Conservation (phyloP, 2,329 filamentous ascomycete genomes). For the Penicillium vulpinum region DNA sequence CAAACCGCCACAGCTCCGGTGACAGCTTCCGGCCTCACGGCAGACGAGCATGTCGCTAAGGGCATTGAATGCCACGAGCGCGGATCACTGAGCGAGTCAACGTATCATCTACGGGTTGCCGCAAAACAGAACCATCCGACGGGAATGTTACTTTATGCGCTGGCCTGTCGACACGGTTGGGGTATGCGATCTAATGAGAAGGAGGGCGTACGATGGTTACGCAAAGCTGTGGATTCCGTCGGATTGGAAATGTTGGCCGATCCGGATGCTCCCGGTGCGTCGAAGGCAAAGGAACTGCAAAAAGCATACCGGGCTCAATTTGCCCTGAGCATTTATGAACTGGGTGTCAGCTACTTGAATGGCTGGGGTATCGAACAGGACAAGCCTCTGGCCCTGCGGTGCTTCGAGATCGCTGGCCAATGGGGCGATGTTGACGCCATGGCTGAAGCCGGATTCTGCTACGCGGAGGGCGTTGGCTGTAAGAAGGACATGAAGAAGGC, state of each 20-base stretch:
- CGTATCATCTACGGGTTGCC: conserved; percentile 89
- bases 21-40: conserved; percentile 33
- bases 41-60: conserved; percentile 86
- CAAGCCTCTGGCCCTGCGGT: conserved; percentile 79
- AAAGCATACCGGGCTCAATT: conserved; percentile 91
- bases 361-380: conserved; percentile 97
- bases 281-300: conserved; percentile 61
- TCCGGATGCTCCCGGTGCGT: conserved; percentile 52
- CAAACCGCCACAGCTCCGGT: conserved; percentile 34
- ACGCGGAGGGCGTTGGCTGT: conserved; percentile 86
- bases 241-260: conserved; percentile 81
- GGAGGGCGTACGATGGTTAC: conserved; percentile 89
- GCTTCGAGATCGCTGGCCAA: conserved; percentile 91
- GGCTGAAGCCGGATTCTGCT: conserved; percentile 93
- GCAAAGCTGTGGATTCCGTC: conserved; percentile 83
- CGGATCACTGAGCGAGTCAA: conserved; percentile 86
- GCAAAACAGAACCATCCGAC: conserved; percentile 84
- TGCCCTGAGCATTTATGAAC: conserved; percentile 90
- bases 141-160: conserved; percentile 91
- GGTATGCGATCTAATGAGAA: conserved; percentile 90
- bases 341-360: conserved; percentile 96
- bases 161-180: conserved; percentile 96
- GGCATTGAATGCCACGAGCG: conserved; percentile 88
- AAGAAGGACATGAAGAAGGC: conserved; percentile 97
- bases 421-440: conserved; percentile 97